Percentiles rank a stretch among this genome's conserved stretches.
phyloP scores from a whole-genome alignment of 768 basidiomycete species.

The Mycena haematopus region DNA sequence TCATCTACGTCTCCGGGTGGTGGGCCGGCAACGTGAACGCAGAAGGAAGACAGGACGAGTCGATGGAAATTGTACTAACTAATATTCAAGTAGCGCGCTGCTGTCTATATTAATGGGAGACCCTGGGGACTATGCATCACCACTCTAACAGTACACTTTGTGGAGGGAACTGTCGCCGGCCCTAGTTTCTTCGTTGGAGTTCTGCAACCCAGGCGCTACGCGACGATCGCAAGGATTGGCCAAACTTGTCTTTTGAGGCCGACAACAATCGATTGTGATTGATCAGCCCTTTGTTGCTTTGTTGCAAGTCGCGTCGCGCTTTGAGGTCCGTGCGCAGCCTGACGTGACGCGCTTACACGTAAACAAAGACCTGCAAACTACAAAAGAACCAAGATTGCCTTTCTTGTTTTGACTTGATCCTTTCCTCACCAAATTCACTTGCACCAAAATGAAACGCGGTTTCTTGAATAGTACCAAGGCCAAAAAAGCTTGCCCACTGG shows the following conservation, averaged over 20 bases:
- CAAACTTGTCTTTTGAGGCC: too few species aligned
- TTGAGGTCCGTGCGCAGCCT: not conserved
- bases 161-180: too few species aligned
- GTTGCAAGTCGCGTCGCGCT: too few species aligned
- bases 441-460: slow-evolving; percentile 38
- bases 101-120: slow-evolving; percentile 6
- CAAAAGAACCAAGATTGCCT: not conserved
- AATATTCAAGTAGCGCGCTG: not conserved
- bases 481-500: slow-evolving; percentile 24
- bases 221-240: too few species aligned
- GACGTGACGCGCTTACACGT: not conserved
- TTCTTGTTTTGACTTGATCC: too few species aligned
- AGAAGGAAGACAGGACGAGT: not conserved
- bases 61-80: slow-evolving; percentile 5
- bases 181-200: too few species aligned
- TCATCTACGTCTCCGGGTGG: not conserved
- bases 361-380: too few species aligned
- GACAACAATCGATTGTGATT: too few species aligned
- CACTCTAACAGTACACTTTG: slow-evolving; percentile 2
- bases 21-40: not conserved
- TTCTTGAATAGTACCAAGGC: slow-evolving; percentile 34
- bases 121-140: slow-evolving; percentile 7
- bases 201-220: too few species aligned
- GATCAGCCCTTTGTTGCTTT: too few species aligned
- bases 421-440: too few species aligned